Evolutionary conservation across 2,329 filamentous ascomycete species (phyloP).

Genomic region (Trichoderma sp.): DNA sequence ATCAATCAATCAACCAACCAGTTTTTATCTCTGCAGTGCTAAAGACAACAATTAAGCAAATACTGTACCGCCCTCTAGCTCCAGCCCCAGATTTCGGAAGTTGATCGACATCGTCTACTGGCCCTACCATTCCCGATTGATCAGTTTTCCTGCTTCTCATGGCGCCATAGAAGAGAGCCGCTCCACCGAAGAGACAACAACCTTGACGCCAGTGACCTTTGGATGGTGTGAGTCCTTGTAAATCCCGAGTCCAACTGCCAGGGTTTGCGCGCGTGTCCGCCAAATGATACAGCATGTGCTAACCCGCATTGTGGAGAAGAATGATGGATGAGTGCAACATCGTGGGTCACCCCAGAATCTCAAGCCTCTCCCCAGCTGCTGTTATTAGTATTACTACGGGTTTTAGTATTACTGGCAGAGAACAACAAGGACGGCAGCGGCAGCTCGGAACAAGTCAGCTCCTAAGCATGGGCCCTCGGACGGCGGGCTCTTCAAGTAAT

Average conservation of each 20-base stretch:
- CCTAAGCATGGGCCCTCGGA: neutral
- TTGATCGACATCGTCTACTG: neutral
- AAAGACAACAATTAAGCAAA: neutral
- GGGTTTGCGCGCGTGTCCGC: neutral
- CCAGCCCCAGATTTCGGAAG: neutral
- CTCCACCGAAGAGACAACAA: neutral
- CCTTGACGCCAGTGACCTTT: neutral
- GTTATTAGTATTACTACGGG: neutral
- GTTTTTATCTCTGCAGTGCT: neutral
- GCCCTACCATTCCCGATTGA: neutral
- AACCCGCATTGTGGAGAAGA: conserved; percentile 1
- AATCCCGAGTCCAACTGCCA: neutral
- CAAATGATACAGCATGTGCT: neutral
- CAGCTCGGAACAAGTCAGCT: neutral
- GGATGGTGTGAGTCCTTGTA: neutral
- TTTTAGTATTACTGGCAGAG: neutral
- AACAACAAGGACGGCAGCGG: neutral
- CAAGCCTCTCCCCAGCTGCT: neutral
- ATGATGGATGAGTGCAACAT: neutral
- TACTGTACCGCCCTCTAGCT: neutral
- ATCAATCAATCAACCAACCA: neutral
- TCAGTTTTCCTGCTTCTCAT: neutral
- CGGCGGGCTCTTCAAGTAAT: neutral
- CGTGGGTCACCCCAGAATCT: neutral
- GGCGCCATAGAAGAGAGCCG: neutral